Conservation (phyloP, 2,329 filamentous ascomycete genomes). For the Aotearoamyces nothofagi region DNA sequence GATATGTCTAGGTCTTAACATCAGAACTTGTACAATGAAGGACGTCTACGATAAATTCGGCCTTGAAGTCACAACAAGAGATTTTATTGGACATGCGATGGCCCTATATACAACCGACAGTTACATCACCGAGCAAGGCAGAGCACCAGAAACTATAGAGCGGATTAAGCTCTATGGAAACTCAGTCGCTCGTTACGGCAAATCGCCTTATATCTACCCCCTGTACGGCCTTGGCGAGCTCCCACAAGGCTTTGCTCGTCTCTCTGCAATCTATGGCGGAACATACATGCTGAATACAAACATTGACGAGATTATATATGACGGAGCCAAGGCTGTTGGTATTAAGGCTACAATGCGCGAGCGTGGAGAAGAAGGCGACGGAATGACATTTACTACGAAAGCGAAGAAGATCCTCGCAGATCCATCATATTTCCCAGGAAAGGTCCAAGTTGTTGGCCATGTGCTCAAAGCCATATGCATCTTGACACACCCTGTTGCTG, state of each 20-base stretch:
- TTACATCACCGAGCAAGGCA: slow-evolving; percentile 61
- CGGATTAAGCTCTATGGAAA: slow-evolving; percentile 94
- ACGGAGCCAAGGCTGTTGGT: slow-evolving; percentile 71
- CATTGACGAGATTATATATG: slow-evolving; percentile 79
- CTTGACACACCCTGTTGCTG: slow-evolving; percentile 83
- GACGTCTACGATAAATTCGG: slow-evolving; percentile 99
- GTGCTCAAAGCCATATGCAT: slow-evolving; percentile 96
- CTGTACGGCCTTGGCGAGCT: slow-evolving; percentile 95
- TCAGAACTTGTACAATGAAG: slow-evolving; percentile 75
- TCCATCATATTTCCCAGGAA: slow-evolving; percentile 88
- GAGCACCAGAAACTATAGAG: slow-evolving; percentile 72
- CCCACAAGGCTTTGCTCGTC: slow-evolving; percentile 90
- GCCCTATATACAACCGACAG: slow-evolving; percentile 84
- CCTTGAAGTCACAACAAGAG: slow-evolving; percentile 74
- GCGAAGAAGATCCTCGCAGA: slow-evolving; percentile 92
- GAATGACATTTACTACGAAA: slow-evolving; percentile 91
- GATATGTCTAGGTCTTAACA: slow-evolving; percentile 51
- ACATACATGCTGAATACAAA: slow-evolving; percentile 99
- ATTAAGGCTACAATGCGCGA: slow-evolving; percentile 97
- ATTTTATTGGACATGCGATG: slow-evolving; percentile 98
- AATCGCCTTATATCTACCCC: slow-evolving; percentile 98
- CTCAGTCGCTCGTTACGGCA: slow-evolving; percentile 93
- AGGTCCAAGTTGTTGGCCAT: slow-evolving; percentile 76
- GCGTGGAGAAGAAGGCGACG: slow-evolving; percentile 54
- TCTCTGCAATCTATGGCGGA: slow-evolving; percentile 95